Evolutionary conservation across 768 basidiomycete species (phyloP), one percentile per base, ranked within the genome.

Genomic region (Lentinula lateritia): DNA sequence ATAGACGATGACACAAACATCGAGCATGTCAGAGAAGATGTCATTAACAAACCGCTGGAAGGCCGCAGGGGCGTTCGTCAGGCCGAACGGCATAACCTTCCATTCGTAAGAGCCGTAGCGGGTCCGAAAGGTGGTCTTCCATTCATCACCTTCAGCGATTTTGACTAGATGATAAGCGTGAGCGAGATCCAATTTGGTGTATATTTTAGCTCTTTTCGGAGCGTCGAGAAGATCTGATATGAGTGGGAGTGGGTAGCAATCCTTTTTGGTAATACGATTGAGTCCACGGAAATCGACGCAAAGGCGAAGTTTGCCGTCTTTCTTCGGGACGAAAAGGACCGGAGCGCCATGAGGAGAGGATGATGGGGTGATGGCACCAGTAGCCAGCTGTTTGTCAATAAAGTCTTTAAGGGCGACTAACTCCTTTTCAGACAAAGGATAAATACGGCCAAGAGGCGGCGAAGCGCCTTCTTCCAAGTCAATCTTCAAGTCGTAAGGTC

Each of bases 11-110:
- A 78, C 68, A 15, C 52, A 38, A 42, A 65, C 61, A 6, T 57
- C 34, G 13, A 80, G 67, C 16, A 73, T 63, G 5, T 76, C 71
- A 15, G 15, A 53, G 61, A 78, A 71, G 16, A 81, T 68, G 56
- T 81, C 71, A 56, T 82, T 77, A 63, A 82, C 72, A 45, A 82
- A 74, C 0, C 71, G 63, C n/a, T 84, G 73, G 28, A 74, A 70
- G 0, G 71, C 73, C 2, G 63, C 50, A 3, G 69, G 68, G 16
- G 78, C 68, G 58, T 82, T 79, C 36, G 65, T 73, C 15, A 72
- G 54, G 0, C 75, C 74, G 50, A 69, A 79, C 54, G 71, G 78
- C 76, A 76, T 80, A 35, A 76, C 77, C 20, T 64, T 62, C 41
- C 63, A 76, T 68, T 81, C 70, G 50, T 70, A 80, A 1, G 72